Base-by-base conservation (phyloP, 169 alveolate genomes). In the Babesia bigemina region DNA sequence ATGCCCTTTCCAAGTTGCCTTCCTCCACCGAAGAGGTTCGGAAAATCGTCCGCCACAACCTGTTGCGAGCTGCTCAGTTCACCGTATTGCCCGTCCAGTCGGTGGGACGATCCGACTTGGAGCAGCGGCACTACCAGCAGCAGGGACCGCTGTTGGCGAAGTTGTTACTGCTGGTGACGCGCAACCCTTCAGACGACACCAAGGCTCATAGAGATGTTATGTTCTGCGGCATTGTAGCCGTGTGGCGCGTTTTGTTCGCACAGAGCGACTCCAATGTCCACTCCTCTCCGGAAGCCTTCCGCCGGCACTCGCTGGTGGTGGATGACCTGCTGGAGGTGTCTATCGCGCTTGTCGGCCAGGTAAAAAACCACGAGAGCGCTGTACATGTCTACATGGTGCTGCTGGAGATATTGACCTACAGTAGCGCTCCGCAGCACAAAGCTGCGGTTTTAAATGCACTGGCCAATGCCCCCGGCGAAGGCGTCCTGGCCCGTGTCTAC, bases 341-440 rank as follows among this genome's bases (percentile, higher is more conserved):
- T 7, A 22, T 28, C 13, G 56, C 21, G 21, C 22, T 47, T 7
- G 57, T 26, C 19, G 8, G 56, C n/a, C 16, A 50, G 29, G n/a
- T 60, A 0, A 29, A 58, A 19, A 17, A 45, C 12, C 55, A 49
- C 12, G 50, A 55, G 72, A 19, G 57, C 28, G 24, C 22, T 0
- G 48, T 57, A 4, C 60, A 61, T 6, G 12, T 75, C 14, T 57
- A 63, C 49, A 58, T 29, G 63, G 71, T 79, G 0, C 21, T 67
- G 66, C 72, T 79, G 62, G 87, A 79, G 52, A 44, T 70, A 8
- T 57, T 79, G 28, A 58, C n/a, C 26, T 21, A 60, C 76, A 70
- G 65, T 36, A 42, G 45, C 14, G 29, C 13, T 28, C 57, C 49
- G 17, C 63, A 49, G 48, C 70, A 47, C 45, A 36, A 21, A 11